phyloP scores from a whole-genome alignment of 805 yeast genomes.

The Maudiozyma bulderi region DNA sequence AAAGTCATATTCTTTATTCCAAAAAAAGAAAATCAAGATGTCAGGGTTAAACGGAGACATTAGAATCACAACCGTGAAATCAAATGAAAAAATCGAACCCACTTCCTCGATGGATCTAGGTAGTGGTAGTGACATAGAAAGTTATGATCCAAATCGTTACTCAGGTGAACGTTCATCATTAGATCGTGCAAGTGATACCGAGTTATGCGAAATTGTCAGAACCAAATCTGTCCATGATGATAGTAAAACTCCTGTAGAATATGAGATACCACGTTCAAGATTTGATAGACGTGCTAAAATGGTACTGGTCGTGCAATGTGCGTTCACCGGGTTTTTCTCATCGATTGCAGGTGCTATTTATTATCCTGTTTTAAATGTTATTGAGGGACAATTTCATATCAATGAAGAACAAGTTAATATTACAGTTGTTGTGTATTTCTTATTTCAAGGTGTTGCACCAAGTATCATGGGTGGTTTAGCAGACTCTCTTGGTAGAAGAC shows the following conservation, averaged over 20 bases:
- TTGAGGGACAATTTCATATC: constrained; percentile 46
- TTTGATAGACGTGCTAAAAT: constrained; percentile 34
- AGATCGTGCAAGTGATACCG: neutral
- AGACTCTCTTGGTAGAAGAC: constrained; percentile 65
- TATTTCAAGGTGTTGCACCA: constrained; percentile 73
- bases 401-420: constrained; percentile 51
- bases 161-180: neutral
- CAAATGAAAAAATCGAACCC: neutral
- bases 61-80: neutral
- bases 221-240: constrained; percentile 8
- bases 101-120: neutral
- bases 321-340: constrained; percentile 51
- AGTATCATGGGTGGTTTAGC: constrained; percentile 58
- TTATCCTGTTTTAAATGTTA: constrained; percentile 60
- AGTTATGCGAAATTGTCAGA: neutral
- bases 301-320: constrained; percentile 33
- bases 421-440: constrained; percentile 65
- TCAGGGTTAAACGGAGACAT: neutral
- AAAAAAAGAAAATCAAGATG: neutral
- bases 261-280: constrained; percentile 35
- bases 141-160: neutral
- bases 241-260: neutral
- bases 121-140: neutral
- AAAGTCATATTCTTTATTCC: neutral
- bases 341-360: constrained; percentile 69